These are phyloP conservation scores for Hypholoma sublateritium DNA, from an alignment of 768 basidiomycete genomes.

Conservation along the genomic window DNA sequence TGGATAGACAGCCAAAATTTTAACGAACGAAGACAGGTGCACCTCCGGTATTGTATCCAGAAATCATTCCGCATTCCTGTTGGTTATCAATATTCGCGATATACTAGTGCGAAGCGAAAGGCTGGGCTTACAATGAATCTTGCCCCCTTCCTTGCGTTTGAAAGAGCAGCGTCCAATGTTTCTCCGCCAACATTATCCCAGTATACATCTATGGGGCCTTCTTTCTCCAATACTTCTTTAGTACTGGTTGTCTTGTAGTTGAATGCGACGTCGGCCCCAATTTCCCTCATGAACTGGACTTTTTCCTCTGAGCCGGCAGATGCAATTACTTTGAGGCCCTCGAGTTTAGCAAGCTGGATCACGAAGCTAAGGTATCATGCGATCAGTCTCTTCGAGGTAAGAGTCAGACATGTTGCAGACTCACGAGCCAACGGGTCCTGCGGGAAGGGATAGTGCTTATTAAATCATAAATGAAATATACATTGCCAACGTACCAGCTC, in stretches of 20 bases:
- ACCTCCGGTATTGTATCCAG: slow-evolving; percentile 33
- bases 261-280: slow-evolving; percentile 72
- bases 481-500: slow-evolving; percentile 27
- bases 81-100: neutral
- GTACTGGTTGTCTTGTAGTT: slow-evolving; percentile 69
- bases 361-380: slow-evolving; percentile 33
- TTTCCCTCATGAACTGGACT: slow-evolving; percentile 53
- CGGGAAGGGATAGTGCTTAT: neutral
- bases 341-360: slow-evolving; percentile 49
- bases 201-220: slow-evolving; percentile 53
- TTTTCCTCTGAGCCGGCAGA: slow-evolving; percentile 75
- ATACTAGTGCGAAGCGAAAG: neutral
- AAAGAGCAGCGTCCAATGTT: slow-evolving; percentile 54
- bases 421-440: slow-evolving; percentile 57
- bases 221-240: slow-evolving; percentile 47
- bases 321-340: slow-evolving; percentile 66
- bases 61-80: slow-evolving; percentile 44
- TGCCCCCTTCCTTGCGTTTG: slow-evolving; percentile 40
- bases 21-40: slow-evolving; percentile 26
- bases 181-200: slow-evolving; percentile 66
- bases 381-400: neutral
- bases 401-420: slow-evolving; percentile 17
- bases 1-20: neutral
- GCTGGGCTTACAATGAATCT: slow-evolving; percentile 46
- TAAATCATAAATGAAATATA: neutral